These are phyloP conservation scores for Phaeosphaeria sp. DNA, from an alignment of 2,329 filamentous ascomycete species.

Conservation along the genomic window DNA sequence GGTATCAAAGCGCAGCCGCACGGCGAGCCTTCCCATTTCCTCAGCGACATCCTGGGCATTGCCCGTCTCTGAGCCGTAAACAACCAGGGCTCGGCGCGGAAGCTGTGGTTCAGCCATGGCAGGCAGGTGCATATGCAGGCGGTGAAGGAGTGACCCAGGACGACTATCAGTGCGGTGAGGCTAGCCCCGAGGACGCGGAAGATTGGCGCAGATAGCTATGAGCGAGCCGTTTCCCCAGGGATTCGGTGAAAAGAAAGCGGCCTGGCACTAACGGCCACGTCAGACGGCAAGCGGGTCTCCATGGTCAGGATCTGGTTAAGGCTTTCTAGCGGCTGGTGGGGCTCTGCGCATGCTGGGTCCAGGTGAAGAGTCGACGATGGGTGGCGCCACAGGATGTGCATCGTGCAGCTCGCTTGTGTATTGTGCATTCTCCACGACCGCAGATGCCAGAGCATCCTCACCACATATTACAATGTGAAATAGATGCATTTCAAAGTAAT, in stretches of 20 bases:
- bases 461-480: too few relatives aligned
- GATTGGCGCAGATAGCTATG: conserved; percentile 6
- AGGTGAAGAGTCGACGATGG: conserved; percentile 12
- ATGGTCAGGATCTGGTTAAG: conserved; percentile 22
- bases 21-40: conserved; percentile 76
- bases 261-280: conserved; percentile 39
- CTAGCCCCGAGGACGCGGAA: conserved; percentile 23
- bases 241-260: conserved; percentile 23
- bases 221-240: conserved; percentile 26
- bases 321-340: conserved; percentile 25
- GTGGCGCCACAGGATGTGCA: conserved; percentile 8
- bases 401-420: conserved; percentile 12
- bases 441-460: too few relatives aligned
- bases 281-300: conserved; percentile 32
- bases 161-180: conserved; percentile 20
- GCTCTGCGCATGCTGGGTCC: background rate
- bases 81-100: conserved; percentile 66
- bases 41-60: conserved; percentile 91
- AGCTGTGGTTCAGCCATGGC: conserved; percentile 29
- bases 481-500: too few relatives aligned
- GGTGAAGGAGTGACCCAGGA: conserved; percentile 2
- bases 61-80: conserved; percentile 95
- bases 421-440: background rate
- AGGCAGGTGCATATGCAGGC: conserved; percentile 5
- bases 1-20: conserved; percentile 80